A percentile compares a stretch with the other conserved stretches of the same genome.
Evolutionary conservation across 768 basidiomycete genomes (phyloP).

Genomic region (Tulasnella sp.): DNA sequence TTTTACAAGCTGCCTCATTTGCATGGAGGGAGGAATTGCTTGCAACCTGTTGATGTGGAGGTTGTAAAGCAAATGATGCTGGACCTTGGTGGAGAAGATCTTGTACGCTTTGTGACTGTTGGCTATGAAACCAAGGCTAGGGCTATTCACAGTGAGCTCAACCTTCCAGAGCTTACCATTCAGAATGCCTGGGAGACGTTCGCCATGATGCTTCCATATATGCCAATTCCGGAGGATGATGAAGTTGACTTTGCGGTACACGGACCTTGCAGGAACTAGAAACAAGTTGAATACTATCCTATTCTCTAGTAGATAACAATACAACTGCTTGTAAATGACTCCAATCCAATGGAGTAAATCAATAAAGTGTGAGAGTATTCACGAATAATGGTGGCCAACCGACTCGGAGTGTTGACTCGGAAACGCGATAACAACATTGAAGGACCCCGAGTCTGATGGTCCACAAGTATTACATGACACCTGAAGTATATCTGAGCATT

Average conservation of each 20-base stretch:
- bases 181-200: background rate
- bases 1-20: slow-evolving; percentile 22
- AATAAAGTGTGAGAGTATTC: too few species aligned
- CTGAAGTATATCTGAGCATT: too few species aligned
- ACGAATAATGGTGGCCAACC: too few species aligned
- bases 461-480: too few species aligned
- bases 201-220: background rate
- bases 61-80: slow-evolving; percentile 25
- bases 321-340: too few species aligned
- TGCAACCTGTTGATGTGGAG: slow-evolving; percentile 21
- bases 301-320: too few species aligned
- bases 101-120: slow-evolving; percentile 25
- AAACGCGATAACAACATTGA: too few species aligned
- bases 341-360: too few species aligned
- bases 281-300: too few species aligned
- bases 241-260: background rate
- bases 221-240: background rate
- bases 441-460: too few species aligned
- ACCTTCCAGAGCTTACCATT: background rate
- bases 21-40: slow-evolving; percentile 25
- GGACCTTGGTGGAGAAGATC: slow-evolving; percentile 17
- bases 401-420: too few species aligned
- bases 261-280: too few species aligned
- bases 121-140: background rate
- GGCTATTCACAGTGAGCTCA: background rate